A percentile compares a stretch with the other conserved stretches of the same genome.
Conservation (phyloP, 805 yeast genomes). For the Barnettozyma pratensis region DNA sequence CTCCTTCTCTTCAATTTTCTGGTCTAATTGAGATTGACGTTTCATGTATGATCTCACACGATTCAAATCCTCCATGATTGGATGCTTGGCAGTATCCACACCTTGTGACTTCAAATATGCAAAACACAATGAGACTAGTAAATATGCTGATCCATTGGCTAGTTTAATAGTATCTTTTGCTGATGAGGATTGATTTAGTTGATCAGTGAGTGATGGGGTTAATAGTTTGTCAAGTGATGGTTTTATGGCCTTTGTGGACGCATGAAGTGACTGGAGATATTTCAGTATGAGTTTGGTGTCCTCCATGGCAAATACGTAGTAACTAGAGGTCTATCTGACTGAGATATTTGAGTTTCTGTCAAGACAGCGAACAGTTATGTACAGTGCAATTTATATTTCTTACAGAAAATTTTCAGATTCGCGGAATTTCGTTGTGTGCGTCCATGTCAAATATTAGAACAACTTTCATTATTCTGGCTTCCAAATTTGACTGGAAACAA, state of each 20-base stretch:
- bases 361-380: no score
- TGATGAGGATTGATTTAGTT: neutral
- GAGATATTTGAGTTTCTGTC: neutral
- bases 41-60: constrained; percentile 67
- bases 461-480: no score
- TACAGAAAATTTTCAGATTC: neutral
- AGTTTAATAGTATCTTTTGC: constrained; percentile 9
- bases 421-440: neutral
- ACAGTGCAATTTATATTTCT: no score
- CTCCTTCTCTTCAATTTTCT: constrained; percentile 12
- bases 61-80: constrained; percentile 60
- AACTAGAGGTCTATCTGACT: neutral
- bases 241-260: constrained; percentile 32
- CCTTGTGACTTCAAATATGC: constrained; percentile 58
- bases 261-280: constrained; percentile 34
- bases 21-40: constrained; percentile 34
- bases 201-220: constrained; percentile 25
- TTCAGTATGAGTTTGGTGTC: constrained; percentile 29
- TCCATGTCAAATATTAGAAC: neutral
- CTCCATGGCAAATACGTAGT: constrained; percentile 34
- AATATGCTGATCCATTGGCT: constrained; percentile 40
- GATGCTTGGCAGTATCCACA: constrained; percentile 48
- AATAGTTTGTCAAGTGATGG: constrained; percentile 33
- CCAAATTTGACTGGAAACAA: no score
- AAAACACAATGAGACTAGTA: constrained; percentile 51